Conservation (phyloP, 371 early-diverging fungal species). For the Dinochytrium kinnereticum region DNA sequence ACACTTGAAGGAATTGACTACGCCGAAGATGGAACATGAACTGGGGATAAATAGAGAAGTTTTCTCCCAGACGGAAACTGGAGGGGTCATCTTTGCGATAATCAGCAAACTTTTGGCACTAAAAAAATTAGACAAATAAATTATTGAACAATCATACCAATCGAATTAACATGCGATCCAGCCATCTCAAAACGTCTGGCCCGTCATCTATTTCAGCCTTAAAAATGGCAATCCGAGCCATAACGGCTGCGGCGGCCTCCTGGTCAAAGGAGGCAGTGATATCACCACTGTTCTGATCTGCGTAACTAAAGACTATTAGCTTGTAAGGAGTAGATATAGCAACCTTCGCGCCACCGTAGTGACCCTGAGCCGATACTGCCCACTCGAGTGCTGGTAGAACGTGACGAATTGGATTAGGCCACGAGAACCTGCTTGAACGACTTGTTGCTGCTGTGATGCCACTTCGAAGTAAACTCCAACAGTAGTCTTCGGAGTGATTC, state of each 20-base stretch:
- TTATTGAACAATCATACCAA: conserved; percentile 54
- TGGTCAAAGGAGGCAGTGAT: conserved; percentile 97
- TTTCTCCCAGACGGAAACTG: conserved; percentile 90
- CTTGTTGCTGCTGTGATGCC: conserved; percentile 69
- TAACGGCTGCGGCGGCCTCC: conserved; percentile 98
- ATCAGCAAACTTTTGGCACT: conserved; percentile 95
- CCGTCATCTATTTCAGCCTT: conserved; percentile 98
- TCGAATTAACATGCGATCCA: conserved; percentile 98
- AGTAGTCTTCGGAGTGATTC: conserved; percentile 85
- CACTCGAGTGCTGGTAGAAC: conserved; percentile 93
- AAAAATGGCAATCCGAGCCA: conserved; percentile 98
- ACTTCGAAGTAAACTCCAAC: conserved; percentile 95
- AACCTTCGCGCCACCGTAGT: conserved; percentile 90
- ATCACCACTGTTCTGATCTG: conserved; percentile 86
- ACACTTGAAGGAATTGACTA: conserved; percentile 98
- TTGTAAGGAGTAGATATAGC: not conserved
- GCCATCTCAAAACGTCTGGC: conserved; percentile 97
- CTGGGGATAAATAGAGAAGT: conserved; percentile 98
- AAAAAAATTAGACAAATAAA: not conserved
- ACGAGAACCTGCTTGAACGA: conserved; percentile 80
- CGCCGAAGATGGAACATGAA: conserved; percentile 99
- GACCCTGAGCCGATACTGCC: conserved; percentile 89
- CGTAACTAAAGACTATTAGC: conserved; percentile 65
- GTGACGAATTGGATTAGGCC: conserved; percentile 96
- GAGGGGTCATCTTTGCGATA: conserved; percentile 96